phyloP scores from a whole-genome alignment of 2,329 filamentous ascomycete species.

The Parastagonospora nodorum region DNA sequence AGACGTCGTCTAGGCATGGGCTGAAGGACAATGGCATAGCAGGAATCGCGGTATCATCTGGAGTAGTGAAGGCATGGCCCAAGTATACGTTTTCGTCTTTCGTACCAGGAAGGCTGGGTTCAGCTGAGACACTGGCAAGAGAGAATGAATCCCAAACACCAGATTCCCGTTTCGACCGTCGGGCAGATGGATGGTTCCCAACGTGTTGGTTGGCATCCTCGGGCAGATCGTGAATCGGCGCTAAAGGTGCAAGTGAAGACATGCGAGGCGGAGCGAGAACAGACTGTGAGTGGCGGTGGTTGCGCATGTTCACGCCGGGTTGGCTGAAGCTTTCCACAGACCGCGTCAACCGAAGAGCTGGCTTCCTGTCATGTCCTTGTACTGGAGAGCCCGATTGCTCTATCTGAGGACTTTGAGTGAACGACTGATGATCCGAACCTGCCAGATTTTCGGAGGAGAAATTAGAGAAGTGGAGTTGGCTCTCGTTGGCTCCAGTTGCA shows the following conservation, averaged over 20 bases:
- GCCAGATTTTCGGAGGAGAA: conserved; percentile 33
- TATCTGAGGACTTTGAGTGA: conserved; percentile 18
- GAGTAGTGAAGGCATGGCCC: conserved; percentile 50
- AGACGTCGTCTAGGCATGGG: conserved; percentile 43
- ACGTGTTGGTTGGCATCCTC: conserved; percentile 15
- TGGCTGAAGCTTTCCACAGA: conserved; percentile 61
- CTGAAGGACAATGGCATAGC: conserved; percentile 49
- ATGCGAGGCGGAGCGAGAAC: conserved; percentile 47
- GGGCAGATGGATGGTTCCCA: not conserved
- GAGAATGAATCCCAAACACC: conserved; percentile 40
- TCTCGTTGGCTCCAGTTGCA: conserved; percentile 59
- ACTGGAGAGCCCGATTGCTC: conserved; percentile 14
- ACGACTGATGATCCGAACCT: conserved; percentile 18
- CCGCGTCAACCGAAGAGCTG: conserved; percentile 33
- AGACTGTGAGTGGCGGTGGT: conserved; percentile 45
- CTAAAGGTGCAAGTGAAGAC: conserved; percentile 40
- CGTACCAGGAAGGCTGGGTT: conserved; percentile 28
- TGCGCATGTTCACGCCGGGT: conserved; percentile 48
- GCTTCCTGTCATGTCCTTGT: conserved; percentile 14
- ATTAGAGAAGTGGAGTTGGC: conserved; percentile 48
- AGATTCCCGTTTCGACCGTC: conserved; percentile 35
- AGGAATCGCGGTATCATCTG: conserved; percentile 47
- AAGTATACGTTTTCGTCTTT: conserved; percentile 36
- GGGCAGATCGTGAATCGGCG: conserved; percentile 22
- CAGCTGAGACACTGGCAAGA: conserved; percentile 20